Evolutionary conservation across 73 alveolate genomes (phyloP), one percentile per base, ranked within the genome.

Genomic region (Uronychia binucleata): DNA sequence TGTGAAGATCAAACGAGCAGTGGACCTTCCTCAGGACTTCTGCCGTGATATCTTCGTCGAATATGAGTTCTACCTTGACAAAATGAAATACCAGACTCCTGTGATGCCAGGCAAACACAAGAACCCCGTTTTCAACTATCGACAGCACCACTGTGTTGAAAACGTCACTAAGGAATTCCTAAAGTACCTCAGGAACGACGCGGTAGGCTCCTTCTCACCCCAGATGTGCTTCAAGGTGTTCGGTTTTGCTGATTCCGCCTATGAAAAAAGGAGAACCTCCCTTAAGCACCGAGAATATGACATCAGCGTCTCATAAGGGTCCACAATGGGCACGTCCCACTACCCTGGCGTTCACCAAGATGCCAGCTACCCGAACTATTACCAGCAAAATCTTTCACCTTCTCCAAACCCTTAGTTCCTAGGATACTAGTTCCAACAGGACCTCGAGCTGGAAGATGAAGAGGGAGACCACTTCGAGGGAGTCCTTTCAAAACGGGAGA

Each of bases 21-120:
- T 14, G 77, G 78, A 83, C 30, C 82, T 94, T 29, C 98, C 98
- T 0, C 86, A 77, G 29, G 86, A 92, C 34, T 85, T 89, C 78
- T 94, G 97, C 59, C 89, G 91, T 77, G 98, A 94, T 77, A 93
- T 94, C 1, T 94, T 75, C 82, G 91, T 92, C 0, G 98, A 94
- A 34, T 94, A 94, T 82, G 28, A 84, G 58, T 80, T 94, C 79
- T 87, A 58, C 77, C 33, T 90, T 19, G 96, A 89, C 46, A 91
- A 89, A 14, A 92, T 92, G 33, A 82, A 34, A 76, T 86, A 84
- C 57, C 58, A 33, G 58, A 80, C 88, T 0, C 82, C 88, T 27
- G 77, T 82, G 74, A 80, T 93, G 31, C 79, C 80, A 5, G 93
- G 93, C 28, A 86, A 90, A 75, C 87, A 84, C 74, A 59, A 77